phyloP scores from a whole-genome alignment of 163 green algal genomes.

The Prototheca wickerhamii region DNA sequence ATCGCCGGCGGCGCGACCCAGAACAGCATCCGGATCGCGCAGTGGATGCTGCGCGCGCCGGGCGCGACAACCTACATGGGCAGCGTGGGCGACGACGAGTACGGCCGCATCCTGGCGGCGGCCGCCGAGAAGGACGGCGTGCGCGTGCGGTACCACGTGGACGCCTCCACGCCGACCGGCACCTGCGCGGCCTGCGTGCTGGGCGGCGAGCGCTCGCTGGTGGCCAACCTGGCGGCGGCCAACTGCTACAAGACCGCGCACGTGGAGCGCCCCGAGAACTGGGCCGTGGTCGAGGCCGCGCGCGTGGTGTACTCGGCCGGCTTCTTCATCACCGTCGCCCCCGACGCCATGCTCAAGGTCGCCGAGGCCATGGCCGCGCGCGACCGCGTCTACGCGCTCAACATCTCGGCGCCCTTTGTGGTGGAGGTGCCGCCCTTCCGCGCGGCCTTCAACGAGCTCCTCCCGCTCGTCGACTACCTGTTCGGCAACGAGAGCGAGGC shows the following conservation, averaged over 20 bases:
- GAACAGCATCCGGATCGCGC: conserved; percentile 90
- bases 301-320: conserved; percentile 82
- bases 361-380: conserved; percentile 76
- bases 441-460: conserved; percentile 64
- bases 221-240: conserved; percentile 93
- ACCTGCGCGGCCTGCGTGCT: conserved; percentile 89
- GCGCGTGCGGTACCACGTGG: conserved; percentile 86
- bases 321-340: conserved; percentile 98
- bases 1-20: conserved; percentile 96
- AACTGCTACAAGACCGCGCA: conserved; percentile 95
- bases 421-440: conserved; percentile 96
- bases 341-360: conserved; percentile 78
- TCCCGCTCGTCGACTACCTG: conserved; percentile 92
- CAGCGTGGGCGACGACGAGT: conserved; percentile 92
- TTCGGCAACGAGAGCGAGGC: conserved; percentile 98
- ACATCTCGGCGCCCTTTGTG: conserved; percentile 96
- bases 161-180: conserved; percentile 72
- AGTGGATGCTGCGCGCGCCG: conserved; percentile 92
- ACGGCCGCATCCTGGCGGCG: conserved; percentile 71
- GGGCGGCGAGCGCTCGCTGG: conserved; percentile 84
- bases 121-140: conserved; percentile 70
- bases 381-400: conserved; percentile 83
- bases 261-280: conserved; percentile 65
- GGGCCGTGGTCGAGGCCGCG: conserved; percentile 69
- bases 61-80: conserved; percentile 89